Base-by-base conservation (phyloP, 495 filamentous ascomycete genomes). In the Jackrogersella multiformis region DNA sequence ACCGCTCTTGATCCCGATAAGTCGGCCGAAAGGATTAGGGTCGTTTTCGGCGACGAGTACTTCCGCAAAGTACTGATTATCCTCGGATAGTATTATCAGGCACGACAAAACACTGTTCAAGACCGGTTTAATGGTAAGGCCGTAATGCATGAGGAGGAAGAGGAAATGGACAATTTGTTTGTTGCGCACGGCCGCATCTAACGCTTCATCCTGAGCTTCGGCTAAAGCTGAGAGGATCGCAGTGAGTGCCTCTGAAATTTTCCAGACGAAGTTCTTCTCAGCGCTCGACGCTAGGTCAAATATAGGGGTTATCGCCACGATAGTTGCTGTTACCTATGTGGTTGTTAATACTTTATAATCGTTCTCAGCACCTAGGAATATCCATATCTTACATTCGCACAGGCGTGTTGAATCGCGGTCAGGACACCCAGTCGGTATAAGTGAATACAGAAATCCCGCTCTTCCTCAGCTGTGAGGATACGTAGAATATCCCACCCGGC, bases 401-500 rank as follows among this genome's bases (percentile, higher is more conserved):
- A 74, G 41, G 81, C 83, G 73, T 81, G 79, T 45, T 81, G 76
- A 45, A 85, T 77, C 15, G 86, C 83, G 16, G 85, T 85, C 36
- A 88, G 61, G 18, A 87, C 71, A 70, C 87, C 86, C 30, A 83
- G 75, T 49, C 87, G 74, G 61, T 81, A 88, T 54, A 89, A 70
- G 56, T 88, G 85, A n/a, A 89, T 76, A 57, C 85, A 85, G 45
- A 89, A 87, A 58, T 87, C 85, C 5, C 78, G 76, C 56, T 87
- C 86, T 66, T 89, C 87, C 58, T 86, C 83, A 61, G 82, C 74
- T 9, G 80, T 82, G 41, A 89, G 79, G 24, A 85, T 82, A 60
- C 81, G 77, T 49, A 89, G 79, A 61, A 88, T 85, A 10, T 82
- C 79, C 87, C 87, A 89, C 4, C 85, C 87, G 20, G 85, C 82